Conservation (phyloP, 352 stramenopile genomes). For the Globisporangium irregulare region DNA sequence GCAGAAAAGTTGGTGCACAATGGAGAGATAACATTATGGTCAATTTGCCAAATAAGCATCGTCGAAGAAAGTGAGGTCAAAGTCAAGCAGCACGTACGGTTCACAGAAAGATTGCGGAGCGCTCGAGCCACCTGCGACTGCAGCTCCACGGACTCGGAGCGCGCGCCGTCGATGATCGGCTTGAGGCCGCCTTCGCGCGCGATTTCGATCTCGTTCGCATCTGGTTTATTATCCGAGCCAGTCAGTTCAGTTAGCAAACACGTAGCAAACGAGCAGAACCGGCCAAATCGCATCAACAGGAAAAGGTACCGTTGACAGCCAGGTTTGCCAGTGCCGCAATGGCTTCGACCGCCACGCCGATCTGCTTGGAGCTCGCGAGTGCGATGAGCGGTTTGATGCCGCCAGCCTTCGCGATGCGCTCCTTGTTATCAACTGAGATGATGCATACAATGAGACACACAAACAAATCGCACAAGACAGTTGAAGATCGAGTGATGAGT, state of each 20-base stretch:
- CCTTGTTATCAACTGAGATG: conserved; percentile 88
- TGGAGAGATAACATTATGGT: neutral
- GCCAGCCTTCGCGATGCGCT: conserved; percentile 87
- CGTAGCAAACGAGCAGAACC: neutral
- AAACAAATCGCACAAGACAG: neutral
- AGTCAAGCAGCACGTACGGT: conserved; percentile 55
- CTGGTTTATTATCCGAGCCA: conserved; percentile 25
- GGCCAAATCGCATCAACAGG: neutral
- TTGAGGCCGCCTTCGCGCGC: conserved; percentile 83
- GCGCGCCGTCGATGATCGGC: conserved; percentile 87
- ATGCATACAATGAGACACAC: neutral
- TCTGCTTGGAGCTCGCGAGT: conserved; percentile 77
- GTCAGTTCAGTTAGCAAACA: neutral
- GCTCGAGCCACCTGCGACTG: conserved; percentile 87
- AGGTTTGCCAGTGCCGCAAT: conserved; percentile 94
- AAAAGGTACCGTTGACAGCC: conserved; percentile 87
- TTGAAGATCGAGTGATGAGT: neutral
- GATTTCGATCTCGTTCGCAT: conserved; percentile 92
- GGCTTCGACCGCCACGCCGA: conserved; percentile 87
- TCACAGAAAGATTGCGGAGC: conserved; percentile 93
- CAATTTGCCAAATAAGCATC: neutral
- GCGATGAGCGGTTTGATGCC: conserved; percentile 87
- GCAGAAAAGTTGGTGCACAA: neutral
- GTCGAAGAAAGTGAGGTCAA: neutral
- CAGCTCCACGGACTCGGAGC: conserved; percentile 79